phyloP scores from a whole-genome alignment of 805 yeast species.

The Candida rishiriensis region DNA sequence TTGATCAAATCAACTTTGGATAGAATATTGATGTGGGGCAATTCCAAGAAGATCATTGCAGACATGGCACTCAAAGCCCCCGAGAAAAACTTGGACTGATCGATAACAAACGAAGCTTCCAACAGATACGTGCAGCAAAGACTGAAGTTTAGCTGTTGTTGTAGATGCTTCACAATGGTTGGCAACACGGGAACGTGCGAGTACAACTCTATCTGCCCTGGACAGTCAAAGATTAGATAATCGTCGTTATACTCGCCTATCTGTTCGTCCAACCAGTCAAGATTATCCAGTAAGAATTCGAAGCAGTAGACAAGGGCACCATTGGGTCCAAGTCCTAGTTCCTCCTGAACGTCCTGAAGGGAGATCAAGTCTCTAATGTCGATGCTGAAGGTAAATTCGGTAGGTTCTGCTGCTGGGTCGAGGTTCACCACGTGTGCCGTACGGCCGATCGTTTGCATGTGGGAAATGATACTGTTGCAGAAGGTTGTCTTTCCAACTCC shows the following conservation, averaged over 20 bases:
- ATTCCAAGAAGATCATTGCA: constrained; percentile 91
- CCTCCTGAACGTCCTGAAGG: constrained; percentile 93
- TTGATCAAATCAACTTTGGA: constrained; percentile 85
- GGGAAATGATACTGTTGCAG: constrained; percentile 79
- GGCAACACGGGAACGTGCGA: constrained; percentile 95
- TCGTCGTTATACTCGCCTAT: constrained; percentile 96
- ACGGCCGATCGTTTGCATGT: constrained; percentile 87
- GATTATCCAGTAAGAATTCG: constrained; percentile 80
- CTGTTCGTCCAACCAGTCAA: constrained; percentile 97
- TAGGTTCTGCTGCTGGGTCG: constrained; percentile 97
- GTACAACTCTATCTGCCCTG: constrained; percentile 93
- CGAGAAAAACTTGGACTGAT: constrained; percentile 85
- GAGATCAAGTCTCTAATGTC: constrained; percentile 90
- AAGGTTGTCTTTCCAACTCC: constrained; percentile 96
- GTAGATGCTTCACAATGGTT: constrained; percentile 78
- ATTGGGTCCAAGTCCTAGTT: constrained; percentile 87
- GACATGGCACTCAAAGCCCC: constrained; percentile 98
- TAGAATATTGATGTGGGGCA: constrained; percentile 89
- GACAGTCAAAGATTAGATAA: constrained; percentile 90
- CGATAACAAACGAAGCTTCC: constrained; percentile 93
- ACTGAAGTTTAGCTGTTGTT: constrained; percentile 72
- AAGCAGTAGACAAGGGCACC: constrained; percentile 93
- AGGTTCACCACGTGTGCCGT: constrained; percentile 91
- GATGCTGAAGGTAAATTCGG: constrained; percentile 84
- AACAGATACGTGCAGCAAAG: constrained; percentile 88